Evolutionary conservation across 2,329 filamentous ascomycete species (phyloP), one percentile per base, ranked within the genome.

Genomic region (Botryosphaeria dothidea): DNA sequence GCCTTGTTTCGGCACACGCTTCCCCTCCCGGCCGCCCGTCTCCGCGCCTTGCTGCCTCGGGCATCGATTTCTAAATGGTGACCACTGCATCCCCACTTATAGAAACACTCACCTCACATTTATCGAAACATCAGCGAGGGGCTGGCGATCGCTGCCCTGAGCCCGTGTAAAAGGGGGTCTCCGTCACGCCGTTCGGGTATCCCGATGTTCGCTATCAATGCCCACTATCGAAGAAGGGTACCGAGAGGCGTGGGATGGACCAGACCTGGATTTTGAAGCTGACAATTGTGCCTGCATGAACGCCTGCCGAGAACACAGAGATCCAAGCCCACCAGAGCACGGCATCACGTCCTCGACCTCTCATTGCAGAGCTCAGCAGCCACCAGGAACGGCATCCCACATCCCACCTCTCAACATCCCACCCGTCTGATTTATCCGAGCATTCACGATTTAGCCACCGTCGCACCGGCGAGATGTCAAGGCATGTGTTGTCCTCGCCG

Each of bases 11-110:
- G 38, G 38, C 38, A 15, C 11, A 34, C 54, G 36, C 38, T 31
- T 45, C 34, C 36, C 54, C 54, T 23, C 45, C 54, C 36, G 34
- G 38, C 25, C 54, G 29, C 54, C 56, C n/a, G 25, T 29, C 23
- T 34, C 54, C 54, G 54, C 56, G 41, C 11, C 27, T 46, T 29
- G 56, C 25, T 34, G 52, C 52, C 52, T 57, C 52, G 52, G 52
- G 52, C 38, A 58, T 34, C 41, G 25, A 23, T 43, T 58, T 38
- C 25, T 21, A 58, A 45, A 58, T 31, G 8, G 54, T 21, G 38
- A 31, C 38, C n/a, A n/a, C 19, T 23, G n/a, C 9, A 46, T 15
- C n/a, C 19, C 56, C 34, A 60, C 56, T 60, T 60, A 45, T 60
- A 60, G 56, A 36, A 57, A 43, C 52, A 45, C 8, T 8, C 27